Evolutionary conservation across 495 filamentous ascomycete species (phyloP), one percentile per base, ranked within the genome.

Genomic region (Aspergillus avenaceus): DNA sequence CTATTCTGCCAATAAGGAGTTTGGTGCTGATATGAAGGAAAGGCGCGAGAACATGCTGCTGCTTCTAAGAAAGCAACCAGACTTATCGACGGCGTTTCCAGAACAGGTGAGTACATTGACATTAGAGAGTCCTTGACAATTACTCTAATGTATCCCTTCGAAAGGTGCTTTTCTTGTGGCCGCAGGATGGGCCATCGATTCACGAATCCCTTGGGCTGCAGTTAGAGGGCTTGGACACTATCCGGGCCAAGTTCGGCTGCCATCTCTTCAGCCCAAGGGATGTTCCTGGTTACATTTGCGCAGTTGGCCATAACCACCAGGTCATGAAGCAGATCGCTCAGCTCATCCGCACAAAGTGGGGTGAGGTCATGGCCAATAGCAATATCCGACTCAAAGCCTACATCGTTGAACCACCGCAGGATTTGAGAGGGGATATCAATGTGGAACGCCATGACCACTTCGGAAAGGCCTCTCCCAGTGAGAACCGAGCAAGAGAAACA

Each of bases 211-310:
- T 84, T 28, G 80, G 79, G 2, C 26, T 41, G 5, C 59, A 69
- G 12, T 65, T 79, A 4, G 75, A 81, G 51, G 63, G 64, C 8
- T 64, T 83, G 8, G 72, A 82, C 45, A 26, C 42, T 13, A 69
- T 84, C 21, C 65, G 78, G 16, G 54, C 52, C 1, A 58, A 56
- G 19, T 76, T 66, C 37, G 54, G 64, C 12, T 59, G 51, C 36
- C 53, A 56, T 24, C 4, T 58, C 5, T 63, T 65, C 13, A 47
- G 55, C 11, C 65, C 71, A 12, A 69, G 62, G 27, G 57, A 74
- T 29, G 41, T 64, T 8, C 58, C 63, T 0, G 45, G 69, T 16
- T 56, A 47, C 18, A 63, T 72, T 27, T 60, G 60, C 27, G 62
- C 47, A 14, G 19, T 60, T 52, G 52, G 53, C 23, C 11, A 61